Conservation (phyloP, 495 filamentous ascomycete genomes). For the Aspergillus carlsbadensis region DNA sequence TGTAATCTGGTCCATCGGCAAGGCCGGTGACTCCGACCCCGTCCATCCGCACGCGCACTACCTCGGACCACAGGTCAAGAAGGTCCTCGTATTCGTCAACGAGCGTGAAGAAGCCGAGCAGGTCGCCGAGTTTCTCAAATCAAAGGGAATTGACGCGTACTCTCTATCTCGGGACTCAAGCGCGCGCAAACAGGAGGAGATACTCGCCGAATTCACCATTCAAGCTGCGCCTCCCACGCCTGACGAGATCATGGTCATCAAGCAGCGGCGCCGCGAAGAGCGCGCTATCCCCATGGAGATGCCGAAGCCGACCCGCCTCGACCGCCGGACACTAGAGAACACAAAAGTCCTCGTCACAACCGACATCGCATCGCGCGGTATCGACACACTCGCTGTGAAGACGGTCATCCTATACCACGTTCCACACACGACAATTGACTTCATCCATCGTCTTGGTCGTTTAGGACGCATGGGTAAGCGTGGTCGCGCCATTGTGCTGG, state of each 20-base stretch:
- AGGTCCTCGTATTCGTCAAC: constrained; percentile 95
- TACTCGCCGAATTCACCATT: constrained; percentile 74
- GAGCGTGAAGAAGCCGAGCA: constrained; percentile 85
- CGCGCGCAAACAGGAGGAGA: constrained; percentile 68
- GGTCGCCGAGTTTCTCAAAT: constrained; percentile 73
- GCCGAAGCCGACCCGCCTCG: constrained; percentile 18
- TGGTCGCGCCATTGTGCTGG: constrained; percentile 84
- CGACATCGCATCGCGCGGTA: constrained; percentile 86
- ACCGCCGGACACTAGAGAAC: constrained; percentile 52
- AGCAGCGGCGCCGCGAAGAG: constrained; percentile 31
- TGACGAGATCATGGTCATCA: constrained; percentile 37
- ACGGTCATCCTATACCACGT: constrained; percentile 94
- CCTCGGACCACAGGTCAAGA: constrained; percentile 63
- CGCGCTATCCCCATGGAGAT: constrained; percentile 34
- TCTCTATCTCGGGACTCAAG: constrained; percentile 79
- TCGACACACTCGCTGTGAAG: constrained; percentile 89
- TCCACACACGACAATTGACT: constrained; percentile 93
- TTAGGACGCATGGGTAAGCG: constrained; percentile 90
- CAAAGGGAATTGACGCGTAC: constrained; percentile 84
- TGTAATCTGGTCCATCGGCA: constrained; percentile 89
- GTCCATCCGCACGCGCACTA: constrained; percentile 32
- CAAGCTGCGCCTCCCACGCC: constrained; percentile 43
- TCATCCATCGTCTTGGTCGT: constrained; percentile 90
- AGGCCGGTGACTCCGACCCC: constrained; percentile 55
- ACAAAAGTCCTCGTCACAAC: constrained; percentile 92